phyloP scores from a whole-genome alignment of 371 early-diverging fungal genomes.

The Phascolomyces articulosus region DNA sequence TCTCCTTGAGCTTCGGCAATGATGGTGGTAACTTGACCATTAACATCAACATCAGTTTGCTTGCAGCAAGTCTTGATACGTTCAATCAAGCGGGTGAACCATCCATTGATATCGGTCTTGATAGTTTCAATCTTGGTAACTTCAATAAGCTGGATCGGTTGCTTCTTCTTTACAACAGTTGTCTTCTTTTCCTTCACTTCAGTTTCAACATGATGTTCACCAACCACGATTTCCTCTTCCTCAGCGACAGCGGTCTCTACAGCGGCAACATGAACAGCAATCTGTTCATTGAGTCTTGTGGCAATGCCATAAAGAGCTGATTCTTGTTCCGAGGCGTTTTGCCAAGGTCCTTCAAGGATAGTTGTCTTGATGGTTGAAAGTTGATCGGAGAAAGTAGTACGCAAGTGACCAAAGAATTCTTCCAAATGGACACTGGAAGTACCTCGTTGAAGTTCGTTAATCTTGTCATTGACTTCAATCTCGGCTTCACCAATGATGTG shows the following conservation, averaged over 20 bases:
- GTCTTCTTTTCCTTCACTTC: background rate
- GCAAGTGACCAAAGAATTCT: constrained; percentile 34
- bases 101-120: constrained; percentile 14
- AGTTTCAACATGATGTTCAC: background rate
- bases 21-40: constrained; percentile 6
- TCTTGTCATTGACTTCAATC: constrained; percentile 22
- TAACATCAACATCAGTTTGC: constrained; percentile 17
- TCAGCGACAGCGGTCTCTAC: constrained; percentile 1
- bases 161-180: background rate
- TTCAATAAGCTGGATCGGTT: constrained; percentile 10
- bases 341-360: constrained; percentile 21
- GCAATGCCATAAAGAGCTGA: constrained; percentile 14
- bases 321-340: constrained; percentile 21
- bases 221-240: constrained; percentile 6
- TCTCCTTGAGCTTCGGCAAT: constrained; percentile 16
- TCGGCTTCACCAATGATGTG: constrained; percentile 28
- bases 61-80: constrained; percentile 13
- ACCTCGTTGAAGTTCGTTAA: constrained; percentile 11
- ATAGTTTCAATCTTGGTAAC: constrained; percentile 5
- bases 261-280: constrained; percentile 3
- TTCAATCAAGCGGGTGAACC: constrained; percentile 15
- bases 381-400: constrained; percentile 26
- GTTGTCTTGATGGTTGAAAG: constrained; percentile 24
- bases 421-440: constrained; percentile 29
- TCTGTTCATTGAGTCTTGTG: background rate